Conservation (phyloP, 2,329 filamentous ascomycete genomes). For the Cercospora sojina region DNA sequence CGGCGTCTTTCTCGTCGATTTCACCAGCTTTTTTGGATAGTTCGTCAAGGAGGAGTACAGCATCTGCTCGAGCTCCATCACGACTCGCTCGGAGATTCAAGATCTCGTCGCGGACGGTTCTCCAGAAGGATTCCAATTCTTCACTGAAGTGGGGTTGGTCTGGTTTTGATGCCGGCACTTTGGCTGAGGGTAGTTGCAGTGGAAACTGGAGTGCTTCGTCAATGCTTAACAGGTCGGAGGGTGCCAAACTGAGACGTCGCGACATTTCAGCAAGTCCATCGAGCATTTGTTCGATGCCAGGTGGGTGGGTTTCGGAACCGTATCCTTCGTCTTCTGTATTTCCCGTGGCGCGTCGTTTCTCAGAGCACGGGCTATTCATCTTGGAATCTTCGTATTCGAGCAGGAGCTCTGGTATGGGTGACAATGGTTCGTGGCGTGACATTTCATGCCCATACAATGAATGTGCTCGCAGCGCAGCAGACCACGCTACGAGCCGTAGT, state of each 20-base stretch:
- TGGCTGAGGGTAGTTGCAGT: neutral
- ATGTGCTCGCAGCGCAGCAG: neutral
- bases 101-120: conserved; percentile 7
- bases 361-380: neutral
- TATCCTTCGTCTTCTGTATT: conserved; percentile 13
- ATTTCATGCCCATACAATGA: neutral
- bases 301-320: conserved; percentile 1
- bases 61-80: conserved; percentile 5
- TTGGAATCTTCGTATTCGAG: conserved; percentile 2
- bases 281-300: conserved; percentile 8
- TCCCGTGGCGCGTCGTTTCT: neutral
- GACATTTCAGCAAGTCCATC: conserved; percentile 7
- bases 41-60: conserved; percentile 8
- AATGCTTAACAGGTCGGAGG: conserved; percentile 5
- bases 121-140: conserved; percentile 6
- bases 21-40: neutral
- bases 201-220: conserved; percentile 1
- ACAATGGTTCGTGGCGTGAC: conserved; percentile 1
- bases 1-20: neutral
- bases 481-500: neutral
- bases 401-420: conserved; percentile 9
- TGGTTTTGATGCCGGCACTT: neutral
- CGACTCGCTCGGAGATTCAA: neutral
- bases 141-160: neutral
- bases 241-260: conserved; percentile 4